Base-by-base conservation (phyloP, 2,329 filamentous ascomycete species). In the Achaetomium macrosporum region DNA sequence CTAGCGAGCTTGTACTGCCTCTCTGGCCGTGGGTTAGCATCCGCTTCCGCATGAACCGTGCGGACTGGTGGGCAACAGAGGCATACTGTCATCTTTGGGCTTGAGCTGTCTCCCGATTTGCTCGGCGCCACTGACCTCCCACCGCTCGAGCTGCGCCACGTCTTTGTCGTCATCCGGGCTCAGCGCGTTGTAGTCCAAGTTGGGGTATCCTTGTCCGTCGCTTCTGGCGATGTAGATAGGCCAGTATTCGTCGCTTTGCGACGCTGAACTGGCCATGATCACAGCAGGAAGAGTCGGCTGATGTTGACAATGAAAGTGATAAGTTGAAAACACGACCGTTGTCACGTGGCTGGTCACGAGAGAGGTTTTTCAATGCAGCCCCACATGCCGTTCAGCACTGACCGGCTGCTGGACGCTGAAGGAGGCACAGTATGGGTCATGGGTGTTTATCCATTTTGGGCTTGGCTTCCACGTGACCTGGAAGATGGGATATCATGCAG, bases 191-290 rank as follows among this genome's bases (percentile, higher is more conserved):
- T 61, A 50, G 56, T 62, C 59, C 2, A 59, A 51, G 10, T 51
- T 64, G 42, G 25, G 58, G 63, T 53, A 68, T 53, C 15, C 73
- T 41, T 66, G 66, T 16, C 75, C 74, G 64, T 77, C 75, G 58
- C 71, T 76, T 47, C 74, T 71, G 6, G 67, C 68, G 39, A 77
- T 66, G 47, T 67, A 65, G 19, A 76, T 63, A 19, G 72, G 57
- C 49, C 56, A 59, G 51, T 63, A 63, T 2, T 57, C 50, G 41
- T 58, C 52, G 13, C 46, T 52, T 30, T 59, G 53, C 7, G 55
- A 36, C 7, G 50, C 39, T 20, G 54, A 33, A 25, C 16, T 50
- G 29, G 51, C 47, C 54, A 59, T 55, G 10, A 8, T 37, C 12
- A 8, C 15, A n/a, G 15, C 5, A 12, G 15, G 2, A 8, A 13